Base-by-base conservation (phyloP, 2,329 filamentous ascomycete species). In the Cladosporium sp. region DNA sequence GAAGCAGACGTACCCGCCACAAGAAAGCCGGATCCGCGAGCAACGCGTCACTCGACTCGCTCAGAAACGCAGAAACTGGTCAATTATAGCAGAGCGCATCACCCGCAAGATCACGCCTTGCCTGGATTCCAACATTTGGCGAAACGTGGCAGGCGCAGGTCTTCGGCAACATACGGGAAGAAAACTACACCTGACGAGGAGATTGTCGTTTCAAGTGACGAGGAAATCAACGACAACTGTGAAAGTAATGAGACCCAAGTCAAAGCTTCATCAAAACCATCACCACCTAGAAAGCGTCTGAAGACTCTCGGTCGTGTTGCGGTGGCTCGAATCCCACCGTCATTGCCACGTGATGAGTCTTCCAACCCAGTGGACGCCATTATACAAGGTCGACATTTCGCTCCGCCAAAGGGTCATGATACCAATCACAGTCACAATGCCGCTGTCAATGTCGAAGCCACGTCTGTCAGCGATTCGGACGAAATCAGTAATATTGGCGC, bases 41-140 rank as follows among this genome's bases (percentile, higher is more conserved):
- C 61, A n/a, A 45, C 46, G 1, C 56, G 61, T 4, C 53, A 56
- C 15, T 63, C 61, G 4, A 32, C 47, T 2, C 53, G 61, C 8
- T 38, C 47, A 3, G 56, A 53, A 16, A 54, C 60, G 2, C 48
- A 41, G 27, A 63, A 59, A 47, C 35, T 41, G 13, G 54, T 61
- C 4, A 52, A 55, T 11, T 62, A 63, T 40, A 58, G 52, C 13
- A 46, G 22, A 13, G 57, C 57, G 38, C 40, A 55, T 18, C 61
- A 64, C 48, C 60, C 60, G 3, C 58, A 62, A 40, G 61, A 62
- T 49, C 49, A 52, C 43, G 50, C 27, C 4, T 20, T 63, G 2
- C 52, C 54, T 18, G 60, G 60, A 8, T 57, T 43, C 38, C 42
- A 48, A 19, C 49, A 51, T 49, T 52, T 39, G 40, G 55, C 53